Evolutionary conservation across 179 eudicot genomes (phyloP), one percentile per base, ranked within the genome.

Genomic region (Silene vulgaris): DNA sequence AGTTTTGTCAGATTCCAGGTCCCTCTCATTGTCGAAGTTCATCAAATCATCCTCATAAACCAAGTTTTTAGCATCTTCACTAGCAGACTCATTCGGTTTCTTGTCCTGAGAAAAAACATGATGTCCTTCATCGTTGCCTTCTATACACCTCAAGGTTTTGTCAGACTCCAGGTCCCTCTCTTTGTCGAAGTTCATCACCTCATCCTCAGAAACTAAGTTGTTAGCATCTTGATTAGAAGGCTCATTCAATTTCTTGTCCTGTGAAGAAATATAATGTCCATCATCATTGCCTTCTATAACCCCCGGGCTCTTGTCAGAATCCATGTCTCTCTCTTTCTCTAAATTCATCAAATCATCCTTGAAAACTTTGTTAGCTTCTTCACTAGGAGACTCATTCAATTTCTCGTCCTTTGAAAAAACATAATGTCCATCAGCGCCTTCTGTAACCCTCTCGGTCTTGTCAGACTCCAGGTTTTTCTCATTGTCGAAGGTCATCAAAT

Each of bases 1-100:
- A 32, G 76, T 40, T 12, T 56, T 78, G 73, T 73, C 76, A 20
- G 20, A 26, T 23, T 68, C 43, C 7, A 57, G 64, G 3, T 23
- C 37, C 8, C 6, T 52, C 8, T 20, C 57, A 21, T 50, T 32
- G 21, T 23, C 17, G 12, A 17, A 60, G 43, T 13, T 68, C 52
- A n/a, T 60, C 40, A 48, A 20, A 60, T 40, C 6, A 30, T 74
- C 64, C 11, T 20, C 28, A 26, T 8, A 7, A 43, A n/a, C 69
- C 30, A 30, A 0, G 43, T 45, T 8, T 0, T n/a, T 13, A 17
- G 59, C 68, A 28, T 19, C 40, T 26, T 65, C 73, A 30, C 1
- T 37, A 37, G 45, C 9, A 37, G 45, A 37, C 8, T 37, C 45
- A 37, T 7, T 37, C 0, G 45, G 7, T 37, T 37, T 37, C 8